Evolutionary conservation across 148 eudicot genomes (phyloP).

Genomic region (Polygonum maritimum): DNA sequence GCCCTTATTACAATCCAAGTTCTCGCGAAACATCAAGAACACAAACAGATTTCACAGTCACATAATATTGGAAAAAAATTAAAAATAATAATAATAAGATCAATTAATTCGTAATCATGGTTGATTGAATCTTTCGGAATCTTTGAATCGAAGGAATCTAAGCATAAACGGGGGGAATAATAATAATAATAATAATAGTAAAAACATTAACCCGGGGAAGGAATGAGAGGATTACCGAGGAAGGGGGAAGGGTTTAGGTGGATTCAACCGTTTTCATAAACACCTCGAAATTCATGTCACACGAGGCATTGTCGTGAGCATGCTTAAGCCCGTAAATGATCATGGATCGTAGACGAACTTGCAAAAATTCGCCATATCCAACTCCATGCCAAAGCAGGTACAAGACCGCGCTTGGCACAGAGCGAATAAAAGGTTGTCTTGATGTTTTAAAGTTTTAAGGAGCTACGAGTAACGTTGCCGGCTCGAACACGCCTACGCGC

Average conservation of each 20-base stretch:
- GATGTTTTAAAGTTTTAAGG: too few relatives aligned
- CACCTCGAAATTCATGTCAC: slow-evolving; percentile 44
- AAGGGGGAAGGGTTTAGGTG: slow-evolving; percentile 33
- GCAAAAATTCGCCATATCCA: too few relatives aligned
- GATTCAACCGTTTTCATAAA: slow-evolving; percentile 47
- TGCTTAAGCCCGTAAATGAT: slow-evolving; percentile 75
- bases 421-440: too few relatives aligned
- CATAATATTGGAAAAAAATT: too few relatives aligned
- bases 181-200: too few relatives aligned
- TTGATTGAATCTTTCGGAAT: background rate
- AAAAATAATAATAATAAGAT: background rate
- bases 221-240: slow-evolving; percentile 40
- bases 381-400: too few relatives aligned
- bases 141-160: background rate
- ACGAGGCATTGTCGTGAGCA: slow-evolving; percentile 49
- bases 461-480: too few relatives aligned
- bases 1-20: background rate
- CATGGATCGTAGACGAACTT: slow-evolving; percentile 62
- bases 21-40: background rate
- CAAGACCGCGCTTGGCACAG: too few relatives aligned
- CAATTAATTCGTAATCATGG: background rate
- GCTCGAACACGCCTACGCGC: too few relatives aligned
- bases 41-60: background rate
- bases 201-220: too few relatives aligned
- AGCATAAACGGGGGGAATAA: background rate